Conservation (phyloP, 306 rosid species). For the Sophora flavescens region DNA sequence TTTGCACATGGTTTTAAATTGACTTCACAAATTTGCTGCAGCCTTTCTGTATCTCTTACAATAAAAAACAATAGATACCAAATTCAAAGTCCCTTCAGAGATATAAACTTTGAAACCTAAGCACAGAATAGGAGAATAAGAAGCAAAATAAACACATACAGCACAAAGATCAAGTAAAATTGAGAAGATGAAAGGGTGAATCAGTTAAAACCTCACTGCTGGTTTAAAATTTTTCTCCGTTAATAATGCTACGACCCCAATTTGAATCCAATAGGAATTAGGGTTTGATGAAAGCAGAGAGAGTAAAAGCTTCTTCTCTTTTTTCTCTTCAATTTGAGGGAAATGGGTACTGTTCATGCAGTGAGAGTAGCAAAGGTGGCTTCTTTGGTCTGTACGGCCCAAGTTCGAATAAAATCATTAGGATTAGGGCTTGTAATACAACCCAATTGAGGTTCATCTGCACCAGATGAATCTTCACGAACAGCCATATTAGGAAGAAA, state of each 20-base stretch:
- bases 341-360: neutral
- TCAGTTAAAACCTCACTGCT: constrained; percentile 11
- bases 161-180: constrained; percentile 1
- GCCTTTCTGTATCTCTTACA: neutral
- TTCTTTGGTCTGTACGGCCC: constrained; percentile 20
- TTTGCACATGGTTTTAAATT: neutral
- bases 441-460: constrained; percentile 36
- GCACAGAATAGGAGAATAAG: neutral
- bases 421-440: neutral
- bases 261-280: neutral
- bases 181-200: constrained; percentile 1
- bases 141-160: constrained; percentile 11
- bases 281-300: neutral
- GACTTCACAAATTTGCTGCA: neutral
- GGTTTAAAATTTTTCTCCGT: neutral
- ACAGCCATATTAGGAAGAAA: constrained; percentile 41
- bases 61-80: neutral
- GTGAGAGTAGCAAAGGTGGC: neutral
- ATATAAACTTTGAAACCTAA: neutral
- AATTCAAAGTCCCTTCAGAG: too few species aligned
- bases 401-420: constrained; percentile 14
- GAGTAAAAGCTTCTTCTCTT: neutral
- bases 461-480: constrained; percentile 35
- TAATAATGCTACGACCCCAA: neutral
- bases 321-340: neutral